Percentiles rank a stretch among this genome's conserved stretches.
phyloP scores from a whole-genome alignment of 2,329 filamentous ascomycete species.

The Ophiostoma populinum region DNA sequence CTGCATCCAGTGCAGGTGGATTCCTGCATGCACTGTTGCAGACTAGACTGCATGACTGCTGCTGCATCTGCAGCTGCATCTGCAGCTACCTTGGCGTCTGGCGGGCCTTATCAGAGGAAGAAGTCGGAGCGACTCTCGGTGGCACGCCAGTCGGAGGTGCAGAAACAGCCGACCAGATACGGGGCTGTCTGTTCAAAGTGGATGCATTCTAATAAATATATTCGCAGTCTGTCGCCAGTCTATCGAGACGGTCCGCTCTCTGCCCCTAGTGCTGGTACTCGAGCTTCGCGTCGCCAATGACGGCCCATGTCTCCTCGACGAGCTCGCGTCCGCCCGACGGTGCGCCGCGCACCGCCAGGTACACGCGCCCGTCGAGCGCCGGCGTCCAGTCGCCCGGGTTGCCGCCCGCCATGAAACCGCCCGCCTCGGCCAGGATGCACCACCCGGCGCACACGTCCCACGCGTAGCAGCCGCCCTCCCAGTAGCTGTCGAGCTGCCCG shows the following conservation, averaged over 20 bases:
- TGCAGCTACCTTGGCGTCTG: too few relatives aligned
- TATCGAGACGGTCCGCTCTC: not conserved
- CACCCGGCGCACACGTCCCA: constrained; percentile 77
- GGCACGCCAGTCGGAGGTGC: too few relatives aligned
- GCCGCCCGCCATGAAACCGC: constrained; percentile 52
- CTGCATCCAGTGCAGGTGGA: too few relatives aligned
- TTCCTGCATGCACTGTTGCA: too few relatives aligned
- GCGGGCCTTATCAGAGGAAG: too few relatives aligned
- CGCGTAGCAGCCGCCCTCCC: constrained; percentile 72
- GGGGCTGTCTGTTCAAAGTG: too few relatives aligned
- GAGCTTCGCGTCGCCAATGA: constrained; percentile 35
- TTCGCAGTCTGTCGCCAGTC: not conserved
- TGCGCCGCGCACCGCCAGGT: constrained; percentile 45
- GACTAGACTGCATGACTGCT: too few relatives aligned
- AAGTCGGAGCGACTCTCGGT: too few relatives aligned
- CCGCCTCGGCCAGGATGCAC: constrained; percentile 59
- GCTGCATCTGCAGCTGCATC: too few relatives aligned
- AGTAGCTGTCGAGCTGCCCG: constrained; percentile 57
- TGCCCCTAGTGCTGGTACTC: constrained; percentile 20
- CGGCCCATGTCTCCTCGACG: constrained; percentile 45
- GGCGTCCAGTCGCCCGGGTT: constrained; percentile 59
- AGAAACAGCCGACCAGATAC: too few relatives aligned
- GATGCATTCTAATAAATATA: too few relatives aligned
- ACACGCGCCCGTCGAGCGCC: constrained; percentile 39
- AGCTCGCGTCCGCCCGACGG: constrained; percentile 41